A percentile compares a stretch with the other conserved stretches of the same genome.
Conservation (phyloP, 1,139 yeast species). For the Geotrichum australiense region DNA sequence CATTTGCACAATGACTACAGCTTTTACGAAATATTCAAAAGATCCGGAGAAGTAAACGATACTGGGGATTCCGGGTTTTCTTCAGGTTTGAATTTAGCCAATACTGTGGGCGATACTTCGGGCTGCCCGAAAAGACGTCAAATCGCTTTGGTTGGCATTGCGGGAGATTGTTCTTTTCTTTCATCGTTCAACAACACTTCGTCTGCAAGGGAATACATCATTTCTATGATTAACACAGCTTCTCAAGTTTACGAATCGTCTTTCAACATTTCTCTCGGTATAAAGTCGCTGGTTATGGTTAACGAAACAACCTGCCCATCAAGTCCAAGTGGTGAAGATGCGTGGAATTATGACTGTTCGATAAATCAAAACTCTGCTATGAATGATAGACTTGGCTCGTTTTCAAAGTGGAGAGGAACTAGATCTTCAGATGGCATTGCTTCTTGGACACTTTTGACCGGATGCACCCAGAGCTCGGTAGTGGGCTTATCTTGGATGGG, state of each 20-base stretch:
- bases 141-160: slow-evolving; percentile 36
- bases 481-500: slow-evolving; percentile 41
- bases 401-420: slow-evolving; percentile 35
- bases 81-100: slow-evolving; percentile 28
- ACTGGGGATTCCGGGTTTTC: slow-evolving; percentile 29
- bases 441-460: slow-evolving; percentile 36
- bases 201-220: slow-evolving; percentile 32
- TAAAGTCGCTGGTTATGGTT: slow-evolving; percentile 25
- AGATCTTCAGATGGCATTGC: slow-evolving; percentile 33
- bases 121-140: slow-evolving; percentile 35
- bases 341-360: slow-evolving; percentile 34
- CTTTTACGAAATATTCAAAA: slow-evolving; percentile 6
- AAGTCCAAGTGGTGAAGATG: slow-evolving; percentile 18
- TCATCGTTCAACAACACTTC: slow-evolving; percentile 28
- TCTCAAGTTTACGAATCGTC: slow-evolving; percentile 34
- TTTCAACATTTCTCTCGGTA: slow-evolving; percentile 36
- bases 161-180: slow-evolving; percentile 36
- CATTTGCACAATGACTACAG: slow-evolving; percentile 3
- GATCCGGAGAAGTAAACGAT: slow-evolving; percentile 23
- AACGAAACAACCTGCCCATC: slow-evolving; percentile 24
- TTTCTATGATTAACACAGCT: slow-evolving; percentile 34
- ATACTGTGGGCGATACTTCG: slow-evolving; percentile 31
- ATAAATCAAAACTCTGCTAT: slow-evolving; percentile 22
- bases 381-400: slow-evolving; percentile 29
- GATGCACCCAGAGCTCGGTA: slow-evolving; percentile 33